Conservation (phyloP, 495 filamentous ascomycete genomes). For the Paragyromitra xinjiangensis region DNA sequence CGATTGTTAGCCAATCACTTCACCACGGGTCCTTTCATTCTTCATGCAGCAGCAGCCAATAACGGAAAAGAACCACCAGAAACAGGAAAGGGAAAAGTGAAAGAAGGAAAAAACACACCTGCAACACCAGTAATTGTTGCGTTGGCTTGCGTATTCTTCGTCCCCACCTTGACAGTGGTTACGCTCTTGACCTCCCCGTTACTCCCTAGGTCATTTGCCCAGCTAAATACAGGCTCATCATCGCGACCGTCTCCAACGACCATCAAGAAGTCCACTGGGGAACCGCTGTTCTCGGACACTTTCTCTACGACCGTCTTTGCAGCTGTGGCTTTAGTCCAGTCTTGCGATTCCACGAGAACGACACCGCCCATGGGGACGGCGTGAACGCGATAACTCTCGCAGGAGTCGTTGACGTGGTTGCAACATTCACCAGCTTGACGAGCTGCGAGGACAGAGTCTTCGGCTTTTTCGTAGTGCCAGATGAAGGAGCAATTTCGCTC, state of each 20-base stretch:
- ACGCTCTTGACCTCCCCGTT: conserved; percentile 69
- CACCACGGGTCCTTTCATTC: conserved; percentile 25
- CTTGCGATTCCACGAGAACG: conserved; percentile 79
- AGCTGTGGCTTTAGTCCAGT: conserved; percentile 85
- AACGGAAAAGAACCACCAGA: neutral
- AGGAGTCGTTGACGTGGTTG: conserved; percentile 92
- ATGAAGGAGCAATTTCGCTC: conserved; percentile 84
- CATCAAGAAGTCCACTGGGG: conserved; percentile 80
- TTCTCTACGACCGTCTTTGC: conserved; percentile 73
- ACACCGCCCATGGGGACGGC: conserved; percentile 81
- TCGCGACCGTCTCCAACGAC: conserved; percentile 88
- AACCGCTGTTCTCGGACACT: conserved; percentile 61
- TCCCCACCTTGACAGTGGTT: conserved; percentile 83
- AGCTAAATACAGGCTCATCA: conserved; percentile 90
- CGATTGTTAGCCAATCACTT: conserved; percentile 38
- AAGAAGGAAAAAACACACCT: conserved; percentile 62
- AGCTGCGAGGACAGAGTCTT: conserved; percentile 74
- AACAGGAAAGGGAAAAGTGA: neutral
- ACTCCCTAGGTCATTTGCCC: conserved; percentile 78
- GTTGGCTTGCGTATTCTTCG: conserved; percentile 83
- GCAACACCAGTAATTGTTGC: conserved; percentile 88
- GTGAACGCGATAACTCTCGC: conserved; percentile 79
- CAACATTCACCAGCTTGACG: conserved; percentile 86
- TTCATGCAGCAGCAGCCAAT: conserved; percentile 31
- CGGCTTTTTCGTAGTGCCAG: conserved; percentile 84